Evolutionary conservation across 1,139 yeast species (phyloP).

Genomic region (Pichia inconspicua): DNA sequence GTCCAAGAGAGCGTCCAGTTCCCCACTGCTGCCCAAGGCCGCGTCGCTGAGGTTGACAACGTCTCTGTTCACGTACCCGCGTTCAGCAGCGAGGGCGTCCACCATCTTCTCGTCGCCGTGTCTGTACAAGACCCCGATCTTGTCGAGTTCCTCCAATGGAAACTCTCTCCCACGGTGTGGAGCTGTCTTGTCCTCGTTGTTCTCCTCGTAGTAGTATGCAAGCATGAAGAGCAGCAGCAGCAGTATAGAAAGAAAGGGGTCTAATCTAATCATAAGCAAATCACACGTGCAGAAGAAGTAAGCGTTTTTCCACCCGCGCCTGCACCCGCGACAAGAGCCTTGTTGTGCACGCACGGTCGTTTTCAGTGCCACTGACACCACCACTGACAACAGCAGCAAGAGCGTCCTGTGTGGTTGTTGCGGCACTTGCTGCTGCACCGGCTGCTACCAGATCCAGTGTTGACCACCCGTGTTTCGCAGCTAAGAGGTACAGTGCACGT

Average conservation of each 20-base stretch:
- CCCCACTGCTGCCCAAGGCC: constrained; percentile 36
- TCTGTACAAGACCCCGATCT: constrained; percentile 66
- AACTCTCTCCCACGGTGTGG: constrained; percentile 65
- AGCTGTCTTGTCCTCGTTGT: constrained; percentile 54
- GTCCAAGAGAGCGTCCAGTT: constrained; percentile 48
- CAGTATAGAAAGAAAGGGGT: background rate
- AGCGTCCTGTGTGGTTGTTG: background rate
- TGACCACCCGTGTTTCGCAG: background rate
- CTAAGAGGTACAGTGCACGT: background rate
- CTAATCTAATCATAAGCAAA: too few relatives aligned
- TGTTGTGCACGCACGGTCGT: too few relatives aligned
- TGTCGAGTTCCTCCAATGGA: constrained; percentile 37
- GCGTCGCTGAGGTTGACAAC: constrained; percentile 52
- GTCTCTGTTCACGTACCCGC: constrained; percentile 79
- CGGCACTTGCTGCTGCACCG: background rate
- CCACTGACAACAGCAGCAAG: background rate
- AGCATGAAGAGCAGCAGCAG: constrained; percentile 14
- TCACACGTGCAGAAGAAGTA: too few relatives aligned
- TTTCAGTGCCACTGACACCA: too few relatives aligned
- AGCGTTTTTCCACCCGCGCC: background rate
- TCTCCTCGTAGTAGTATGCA: constrained; percentile 68
- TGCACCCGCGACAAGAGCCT: background rate
- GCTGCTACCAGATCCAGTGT: background rate
- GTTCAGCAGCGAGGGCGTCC: constrained; percentile 54
- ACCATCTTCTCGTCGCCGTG: constrained; percentile 43